Conservation (phyloP, 2,329 filamentous ascomycete genomes). For the Curvularia spicifera region DNA sequence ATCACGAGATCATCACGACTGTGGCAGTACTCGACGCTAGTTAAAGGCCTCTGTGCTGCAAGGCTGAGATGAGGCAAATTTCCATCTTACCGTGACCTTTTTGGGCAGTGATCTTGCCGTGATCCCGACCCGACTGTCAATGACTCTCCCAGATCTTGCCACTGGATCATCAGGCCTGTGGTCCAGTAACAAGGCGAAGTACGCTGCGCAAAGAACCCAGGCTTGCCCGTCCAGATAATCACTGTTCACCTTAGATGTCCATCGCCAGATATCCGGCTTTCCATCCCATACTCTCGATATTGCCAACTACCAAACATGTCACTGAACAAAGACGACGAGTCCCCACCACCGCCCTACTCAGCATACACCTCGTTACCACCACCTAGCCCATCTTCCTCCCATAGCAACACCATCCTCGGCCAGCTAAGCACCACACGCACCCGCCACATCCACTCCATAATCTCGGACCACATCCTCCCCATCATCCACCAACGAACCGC, state of each 20-base stretch:
- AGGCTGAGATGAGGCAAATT: not conserved
- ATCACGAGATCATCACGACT: conserved; percentile 16
- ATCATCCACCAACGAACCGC: conserved; percentile 49
- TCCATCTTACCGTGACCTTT: not conserved
- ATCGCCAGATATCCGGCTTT: not conserved
- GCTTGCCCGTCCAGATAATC: not conserved
- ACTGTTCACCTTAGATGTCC: not conserved
- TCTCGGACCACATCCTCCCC: conserved; percentile 52
- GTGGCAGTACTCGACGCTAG: conserved; percentile 2
- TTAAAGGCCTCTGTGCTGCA: not conserved
- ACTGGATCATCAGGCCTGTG: not conserved
- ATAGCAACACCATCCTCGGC: conserved; percentile 42
- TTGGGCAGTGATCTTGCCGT: conserved; percentile 11
- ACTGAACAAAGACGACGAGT: conserved; percentile 14
- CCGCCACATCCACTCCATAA: conserved; percentile 49
- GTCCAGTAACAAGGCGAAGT: not conserved
- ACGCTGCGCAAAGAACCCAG: not conserved
- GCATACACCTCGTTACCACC: conserved; percentile 30
- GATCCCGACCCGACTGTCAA: conserved; percentile 5
- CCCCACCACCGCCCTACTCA: conserved; percentile 16
- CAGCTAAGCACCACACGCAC: conserved; percentile 50
- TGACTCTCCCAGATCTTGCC: conserved; percentile 3
- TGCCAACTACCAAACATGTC: conserved; percentile 15
- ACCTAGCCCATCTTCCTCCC: conserved; percentile 16
- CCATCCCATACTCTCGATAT: not conserved